These are phyloP conservation scores for Arxiozyma bovina DNA, from an alignment of 1,139 yeast species.

Conservation along the genomic window DNA sequence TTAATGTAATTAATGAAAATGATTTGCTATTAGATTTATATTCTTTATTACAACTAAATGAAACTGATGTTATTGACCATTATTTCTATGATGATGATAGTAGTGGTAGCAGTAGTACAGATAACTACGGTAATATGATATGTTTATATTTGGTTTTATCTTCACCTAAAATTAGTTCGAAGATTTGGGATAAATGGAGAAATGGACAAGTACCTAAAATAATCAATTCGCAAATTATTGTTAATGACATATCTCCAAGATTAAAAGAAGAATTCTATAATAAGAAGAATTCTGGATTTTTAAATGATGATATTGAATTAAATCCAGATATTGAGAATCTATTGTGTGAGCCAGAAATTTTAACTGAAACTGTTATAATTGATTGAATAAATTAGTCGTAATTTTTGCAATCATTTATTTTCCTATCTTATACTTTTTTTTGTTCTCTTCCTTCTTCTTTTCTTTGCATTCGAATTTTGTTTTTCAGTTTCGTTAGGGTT, in stretches of 20 bases:
- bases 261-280: not conserved
- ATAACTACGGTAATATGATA: not conserved
- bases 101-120: not conserved
- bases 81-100: not conserved
- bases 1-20: not conserved
- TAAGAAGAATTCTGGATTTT: not conserved
- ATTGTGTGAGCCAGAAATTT: not conserved
- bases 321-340: not conserved
- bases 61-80: not conserved
- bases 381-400: not conserved
- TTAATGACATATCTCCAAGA: not conserved
- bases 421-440: not conserved
- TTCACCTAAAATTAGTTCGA: not conserved
- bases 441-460: not conserved
- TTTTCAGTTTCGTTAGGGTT: not conserved
- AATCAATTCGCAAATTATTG: not conserved
- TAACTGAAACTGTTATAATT: slow-evolving; percentile 1
- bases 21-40: not conserved
- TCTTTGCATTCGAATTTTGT: not conserved
- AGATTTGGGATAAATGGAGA: not conserved
- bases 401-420: not conserved
- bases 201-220: not conserved
- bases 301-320: not conserved
- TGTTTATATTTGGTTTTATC: not conserved
- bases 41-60: not conserved